Base-by-base conservation (phyloP, 2,329 filamentous ascomycete species). In the Fusarium zealandicum region DNA sequence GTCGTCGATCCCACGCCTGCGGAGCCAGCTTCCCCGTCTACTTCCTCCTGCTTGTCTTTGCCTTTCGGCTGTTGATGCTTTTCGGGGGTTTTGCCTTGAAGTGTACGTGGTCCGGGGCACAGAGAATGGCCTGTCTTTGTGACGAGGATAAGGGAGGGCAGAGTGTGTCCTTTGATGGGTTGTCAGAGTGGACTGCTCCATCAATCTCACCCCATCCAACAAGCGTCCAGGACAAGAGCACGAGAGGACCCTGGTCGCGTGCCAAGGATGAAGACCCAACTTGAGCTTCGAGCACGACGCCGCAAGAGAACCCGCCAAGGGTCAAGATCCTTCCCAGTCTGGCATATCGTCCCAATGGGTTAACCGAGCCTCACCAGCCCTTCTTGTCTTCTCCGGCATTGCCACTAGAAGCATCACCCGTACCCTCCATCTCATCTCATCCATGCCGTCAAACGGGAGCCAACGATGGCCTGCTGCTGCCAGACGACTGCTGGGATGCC, bases 141-240 rank as follows among this genome's bases (percentile, higher is more conserved):
- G n/a, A n/a, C n/a, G n/a, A n/a, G n/a, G n/a, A n/a, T n/a, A n/a
- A 22, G 7, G 7, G 20, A 22, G 20, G 20, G 7, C 28, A 31
- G 35, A 40, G n/a, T 22, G 25, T 33, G 13, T 28, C 13, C 25
- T 44, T 18, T 7, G 30, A 22, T 30, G 11, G 33, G 20, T 3
- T 14, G 8, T 16, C 11, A 47, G 22, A 28, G 51, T 39, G 51
- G 51, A 48, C 1, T 30, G 14, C 18, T 7, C 12, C n/a, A 25
- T 25, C 48, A 25, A 38, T 18, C n/a, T n/a, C 13, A 18, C 28
- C 35, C 37, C n/a, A 20, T 40, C 60, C 59, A 63, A 63, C 60
- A 39, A 57, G 32, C 59, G 42, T 61, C 42, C 39, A 63, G 60
- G 36, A 54, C 44, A 8, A 14, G 38, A 50, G 48, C 60, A 63